Evolutionary conservation across 352 stramenopile genomes (phyloP).

Genomic region (Peronospora tabacina): DNA sequence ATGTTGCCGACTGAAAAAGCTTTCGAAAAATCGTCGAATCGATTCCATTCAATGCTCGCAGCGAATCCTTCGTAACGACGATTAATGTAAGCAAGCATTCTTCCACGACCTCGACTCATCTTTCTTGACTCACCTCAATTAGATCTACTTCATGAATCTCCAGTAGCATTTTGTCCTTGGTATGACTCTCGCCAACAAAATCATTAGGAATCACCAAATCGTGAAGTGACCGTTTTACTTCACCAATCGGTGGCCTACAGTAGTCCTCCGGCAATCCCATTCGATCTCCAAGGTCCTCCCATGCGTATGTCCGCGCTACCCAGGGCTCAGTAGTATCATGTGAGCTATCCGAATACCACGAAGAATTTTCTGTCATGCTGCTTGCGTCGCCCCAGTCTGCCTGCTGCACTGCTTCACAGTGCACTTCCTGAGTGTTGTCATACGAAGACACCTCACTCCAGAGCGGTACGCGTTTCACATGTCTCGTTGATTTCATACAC

Average conservation of each 20-base stretch:
- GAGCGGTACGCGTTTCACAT: neutral
- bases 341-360: slow-evolving; percentile 22
- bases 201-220: slow-evolving; percentile 21
- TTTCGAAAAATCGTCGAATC: slow-evolving; percentile 51
- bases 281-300: slow-evolving; percentile 39
- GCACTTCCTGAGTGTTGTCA: slow-evolving; percentile 27
- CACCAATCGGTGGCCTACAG: slow-evolving; percentile 10
- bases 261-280: slow-evolving; percentile 15
- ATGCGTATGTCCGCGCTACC: slow-evolving; percentile 28
- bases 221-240: slow-evolving; percentile 15
- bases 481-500: slow-evolving; percentile 3
- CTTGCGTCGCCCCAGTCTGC: slow-evolving; percentile 20
- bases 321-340: slow-evolving; percentile 25
- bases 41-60: slow-evolving; percentile 56
- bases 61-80: slow-evolving; percentile 33
- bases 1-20: slow-evolving; percentile 30
- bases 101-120: neutral
- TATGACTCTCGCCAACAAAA: slow-evolving; percentile 9
- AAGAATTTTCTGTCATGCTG: slow-evolving; percentile 34
- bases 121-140: slow-evolving; percentile 39
- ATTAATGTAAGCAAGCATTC: slow-evolving; percentile 4
- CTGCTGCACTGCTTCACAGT: slow-evolving; percentile 7
- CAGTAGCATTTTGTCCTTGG: slow-evolving; percentile 10
- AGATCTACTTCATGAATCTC: slow-evolving; percentile 52
- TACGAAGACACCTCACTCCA: slow-evolving; percentile 29